A percentile compares a stretch with the other conserved stretches of the same genome.
Evolutionary conservation across 192 early-diverging fungal species (phyloP).

Genomic region (Coemansia javaensis): DNA sequence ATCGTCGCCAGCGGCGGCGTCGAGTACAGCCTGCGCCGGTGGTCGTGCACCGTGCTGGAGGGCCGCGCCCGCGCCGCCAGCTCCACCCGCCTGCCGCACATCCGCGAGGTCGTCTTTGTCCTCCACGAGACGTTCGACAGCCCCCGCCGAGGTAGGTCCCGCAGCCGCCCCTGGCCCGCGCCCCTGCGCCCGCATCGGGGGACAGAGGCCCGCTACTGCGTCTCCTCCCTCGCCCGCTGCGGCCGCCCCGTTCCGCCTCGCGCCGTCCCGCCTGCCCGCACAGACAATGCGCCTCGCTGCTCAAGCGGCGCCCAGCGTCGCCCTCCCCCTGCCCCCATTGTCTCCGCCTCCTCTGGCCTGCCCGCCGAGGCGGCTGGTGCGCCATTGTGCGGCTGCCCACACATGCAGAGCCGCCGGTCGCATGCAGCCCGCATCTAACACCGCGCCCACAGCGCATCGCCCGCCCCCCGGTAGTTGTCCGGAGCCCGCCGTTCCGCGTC

Average conservation of each 20-base stretch:
- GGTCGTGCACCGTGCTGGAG: conserved; percentile 41
- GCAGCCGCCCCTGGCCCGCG: background rate
- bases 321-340: too few relatives aligned
- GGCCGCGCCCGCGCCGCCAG: conserved; percentile 19
- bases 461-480: conserved; percentile 18
- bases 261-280: too few relatives aligned
- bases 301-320: too few relatives aligned
- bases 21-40: conserved; percentile 35
- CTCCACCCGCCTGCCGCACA: conserved; percentile 31
- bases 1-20: conserved; percentile 18
- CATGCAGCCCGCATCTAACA: background rate
- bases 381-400: background rate
- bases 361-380: too few relatives aligned
- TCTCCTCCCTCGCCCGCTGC: background rate
- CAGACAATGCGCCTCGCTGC: background rate
- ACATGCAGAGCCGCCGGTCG: background rate
- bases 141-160: conserved; percentile 37
- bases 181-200: background rate
- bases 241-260: background rate
- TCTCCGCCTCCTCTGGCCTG: too few relatives aligned
- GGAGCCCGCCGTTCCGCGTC: conserved; percentile 33
- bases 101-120: conserved; percentile 43
- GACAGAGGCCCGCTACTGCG: background rate
- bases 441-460: background rate
- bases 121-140: conserved; percentile 44